These are phyloP conservation scores for Brassica carinata DNA, from an alignment of 345 rosid species.

Conservation along the genomic window DNA sequence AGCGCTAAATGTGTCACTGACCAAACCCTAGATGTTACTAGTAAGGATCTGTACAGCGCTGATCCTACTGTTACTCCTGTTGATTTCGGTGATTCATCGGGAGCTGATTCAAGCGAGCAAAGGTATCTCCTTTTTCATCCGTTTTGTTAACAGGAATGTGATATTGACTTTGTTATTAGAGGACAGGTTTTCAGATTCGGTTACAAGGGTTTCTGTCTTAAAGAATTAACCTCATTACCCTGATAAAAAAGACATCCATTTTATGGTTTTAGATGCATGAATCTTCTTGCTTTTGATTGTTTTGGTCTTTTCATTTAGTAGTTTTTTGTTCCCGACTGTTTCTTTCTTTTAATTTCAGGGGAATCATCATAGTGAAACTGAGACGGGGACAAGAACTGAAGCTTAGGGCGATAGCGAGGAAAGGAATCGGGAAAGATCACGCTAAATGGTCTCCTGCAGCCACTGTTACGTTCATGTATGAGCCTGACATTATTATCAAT, in stretches of 20 bases:
- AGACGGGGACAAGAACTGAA: conserved; percentile 85
- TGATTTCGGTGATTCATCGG: conserved; percentile 63
- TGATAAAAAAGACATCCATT: neutral
- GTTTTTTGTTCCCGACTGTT: neutral
- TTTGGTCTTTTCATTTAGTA: neutral
- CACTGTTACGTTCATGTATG: conserved; percentile 95
- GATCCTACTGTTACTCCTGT: conserved; percentile 88
- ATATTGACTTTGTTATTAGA: neutral
- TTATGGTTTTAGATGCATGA: neutral
- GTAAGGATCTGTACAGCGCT: conserved; percentile 80
- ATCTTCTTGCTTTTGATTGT: neutral
- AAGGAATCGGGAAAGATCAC: conserved; percentile 97
- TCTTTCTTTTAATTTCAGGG: conserved; percentile 48
- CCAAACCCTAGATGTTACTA: conserved; percentile 89
- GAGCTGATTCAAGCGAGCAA: conserved; percentile 61
- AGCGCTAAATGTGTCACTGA: conserved; percentile 75
- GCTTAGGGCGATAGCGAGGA: conserved; percentile 91
- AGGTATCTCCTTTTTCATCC: conserved; percentile 43
- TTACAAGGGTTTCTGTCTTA: neutral
- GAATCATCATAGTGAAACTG: conserved; percentile 84
- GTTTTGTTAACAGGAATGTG: neutral
- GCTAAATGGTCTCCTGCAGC: conserved; percentile 99
- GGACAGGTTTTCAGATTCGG: neutral
- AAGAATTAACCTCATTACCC: neutral
- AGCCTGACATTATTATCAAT: conserved; percentile 87